These are phyloP conservation scores for Prinsepia uniflora DNA, from an alignment of 306 rosid species.

Conservation along the genomic window DNA sequence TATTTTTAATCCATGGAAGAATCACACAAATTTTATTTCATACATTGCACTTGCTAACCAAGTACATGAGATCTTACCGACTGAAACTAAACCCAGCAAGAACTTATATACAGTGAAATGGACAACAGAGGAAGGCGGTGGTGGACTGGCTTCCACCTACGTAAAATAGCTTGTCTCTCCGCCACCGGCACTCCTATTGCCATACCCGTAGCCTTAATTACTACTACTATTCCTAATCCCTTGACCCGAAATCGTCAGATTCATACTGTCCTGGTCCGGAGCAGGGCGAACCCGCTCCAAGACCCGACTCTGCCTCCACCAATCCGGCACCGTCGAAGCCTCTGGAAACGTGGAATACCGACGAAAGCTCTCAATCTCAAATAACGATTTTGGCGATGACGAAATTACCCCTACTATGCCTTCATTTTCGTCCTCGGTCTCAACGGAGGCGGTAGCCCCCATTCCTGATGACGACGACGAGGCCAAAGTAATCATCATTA, in stretches of 20 bases:
- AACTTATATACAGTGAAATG: too few species aligned
- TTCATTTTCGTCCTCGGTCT: conserved; percentile 52
- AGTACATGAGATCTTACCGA: too few species aligned
- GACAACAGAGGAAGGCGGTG: too few species aligned
- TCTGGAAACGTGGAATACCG: conserved; percentile 30
- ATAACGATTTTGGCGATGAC: conserved; percentile 49
- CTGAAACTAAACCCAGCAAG: too few species aligned
- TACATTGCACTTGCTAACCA: too few species aligned
- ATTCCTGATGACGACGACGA: conserved; percentile 41
- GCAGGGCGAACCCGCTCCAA: conserved; percentile 8
- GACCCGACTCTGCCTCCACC: conserved; percentile 29
- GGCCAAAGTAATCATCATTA: conserved; percentile 26
- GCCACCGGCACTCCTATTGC: conserved; percentile 14
- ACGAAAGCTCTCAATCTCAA: conserved; percentile 33
- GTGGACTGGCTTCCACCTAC: conserved; percentile 34
- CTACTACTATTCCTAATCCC: neutral
- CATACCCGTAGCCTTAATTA: conserved; percentile 4
- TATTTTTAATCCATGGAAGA: too few species aligned
- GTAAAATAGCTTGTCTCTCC: conserved; percentile 33
- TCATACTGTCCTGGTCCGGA: conserved; percentile 19
- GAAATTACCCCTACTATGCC: conserved; percentile 19
- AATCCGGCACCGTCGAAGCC: conserved; percentile 10
- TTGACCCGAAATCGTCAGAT: conserved; percentile 16
- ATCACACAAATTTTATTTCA: too few species aligned
- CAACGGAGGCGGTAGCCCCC: conserved; percentile 22